phyloP scores from a whole-genome alignment of 345 rosid genomes.

The Iberis pinnata region DNA sequence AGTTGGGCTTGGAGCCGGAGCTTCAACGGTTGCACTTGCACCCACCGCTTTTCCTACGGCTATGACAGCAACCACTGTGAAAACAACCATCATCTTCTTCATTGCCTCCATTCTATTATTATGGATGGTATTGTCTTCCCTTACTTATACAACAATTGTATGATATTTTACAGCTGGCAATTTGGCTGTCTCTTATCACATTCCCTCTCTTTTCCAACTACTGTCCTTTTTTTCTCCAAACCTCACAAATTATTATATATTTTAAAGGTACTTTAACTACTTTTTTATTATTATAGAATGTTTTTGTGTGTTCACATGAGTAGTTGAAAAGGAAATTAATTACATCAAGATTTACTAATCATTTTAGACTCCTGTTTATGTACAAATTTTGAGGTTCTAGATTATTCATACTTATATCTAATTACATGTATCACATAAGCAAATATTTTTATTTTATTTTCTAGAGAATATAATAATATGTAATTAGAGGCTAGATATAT shows the following conservation, averaged over 20 bases:
- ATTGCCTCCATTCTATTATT: neutral
- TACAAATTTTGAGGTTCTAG: no score
- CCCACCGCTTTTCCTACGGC: neutral
- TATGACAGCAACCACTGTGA: neutral
- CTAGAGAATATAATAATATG: no score
- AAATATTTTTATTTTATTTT: no score
- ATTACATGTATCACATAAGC: no score
- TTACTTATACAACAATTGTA: conserved; percentile 21
- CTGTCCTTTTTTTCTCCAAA: conserved; percentile 30
- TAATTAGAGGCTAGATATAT: no score
- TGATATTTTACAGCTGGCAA: conserved; percentile 27
- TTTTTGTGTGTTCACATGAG: conserved; percentile 8
- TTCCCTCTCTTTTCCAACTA: conserved; percentile 24
- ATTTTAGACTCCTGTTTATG: no score
- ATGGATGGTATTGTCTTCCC: conserved; percentile 17
- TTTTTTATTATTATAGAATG: neutral
- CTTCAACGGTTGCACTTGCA: neutral
- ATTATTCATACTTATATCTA: no score
- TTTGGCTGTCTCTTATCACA: conserved; percentile 7
- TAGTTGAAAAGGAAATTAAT: conserved; percentile 5
- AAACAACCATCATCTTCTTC: neutral
- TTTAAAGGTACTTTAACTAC: neutral
- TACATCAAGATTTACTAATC: no score
- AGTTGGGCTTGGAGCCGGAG: neutral
- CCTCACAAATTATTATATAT: conserved; percentile 8